These are phyloP conservation scores for Avena eriantha DNA, from an alignment of 176 grass and related monocot genomes.

Conservation along the genomic window DNA sequence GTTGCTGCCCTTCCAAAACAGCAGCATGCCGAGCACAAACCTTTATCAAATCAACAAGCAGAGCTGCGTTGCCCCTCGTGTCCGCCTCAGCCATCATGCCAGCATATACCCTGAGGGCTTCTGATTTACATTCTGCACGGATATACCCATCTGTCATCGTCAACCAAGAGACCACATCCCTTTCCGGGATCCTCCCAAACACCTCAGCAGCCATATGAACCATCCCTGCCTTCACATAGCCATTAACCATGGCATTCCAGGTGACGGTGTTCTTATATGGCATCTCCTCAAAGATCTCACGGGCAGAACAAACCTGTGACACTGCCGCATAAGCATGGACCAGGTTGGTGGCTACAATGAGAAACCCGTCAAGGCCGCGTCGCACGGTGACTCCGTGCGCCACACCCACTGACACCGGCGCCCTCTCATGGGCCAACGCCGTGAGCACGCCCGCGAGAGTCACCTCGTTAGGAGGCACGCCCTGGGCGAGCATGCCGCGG, in stretches of 20 bases:
- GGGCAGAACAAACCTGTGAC: slow-evolving; percentile 42
- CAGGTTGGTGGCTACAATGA: slow-evolving; percentile 69
- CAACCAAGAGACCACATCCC: slow-evolving; percentile 66
- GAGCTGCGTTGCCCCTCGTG: not conserved
- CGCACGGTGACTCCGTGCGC: slow-evolving; percentile 39
- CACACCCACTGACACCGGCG: not conserved
- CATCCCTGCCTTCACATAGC: slow-evolving; percentile 62
- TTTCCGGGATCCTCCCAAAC: slow-evolving; percentile 47
- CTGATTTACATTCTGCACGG: slow-evolving; percentile 13
- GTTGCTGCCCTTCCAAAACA: slow-evolving; percentile 59
- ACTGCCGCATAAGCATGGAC: slow-evolving; percentile 51
- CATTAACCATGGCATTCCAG: slow-evolving; percentile 77
- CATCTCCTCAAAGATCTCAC: slow-evolving; percentile 52
- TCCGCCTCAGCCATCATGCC: slow-evolving; percentile 46
- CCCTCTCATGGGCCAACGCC: not conserved
- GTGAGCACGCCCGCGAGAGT: slow-evolving; percentile 47
- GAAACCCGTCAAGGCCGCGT: slow-evolving; percentile 38
- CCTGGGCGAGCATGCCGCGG: slow-evolving; percentile 51
- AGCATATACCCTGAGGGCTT: slow-evolving; percentile 47
- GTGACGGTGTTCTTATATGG: slow-evolving; percentile 50
- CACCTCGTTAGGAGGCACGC: slow-evolving; percentile 51
- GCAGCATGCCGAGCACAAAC: slow-evolving; percentile 43
- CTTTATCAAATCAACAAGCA: slow-evolving; percentile 67
- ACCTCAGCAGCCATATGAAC: slow-evolving; percentile 49
- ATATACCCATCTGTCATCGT: slow-evolving; percentile 65